These are phyloP conservation scores for Coniochaeta hoffmannii DNA, from an alignment of 2,329 filamentous ascomycete genomes.

Conservation along the genomic window DNA sequence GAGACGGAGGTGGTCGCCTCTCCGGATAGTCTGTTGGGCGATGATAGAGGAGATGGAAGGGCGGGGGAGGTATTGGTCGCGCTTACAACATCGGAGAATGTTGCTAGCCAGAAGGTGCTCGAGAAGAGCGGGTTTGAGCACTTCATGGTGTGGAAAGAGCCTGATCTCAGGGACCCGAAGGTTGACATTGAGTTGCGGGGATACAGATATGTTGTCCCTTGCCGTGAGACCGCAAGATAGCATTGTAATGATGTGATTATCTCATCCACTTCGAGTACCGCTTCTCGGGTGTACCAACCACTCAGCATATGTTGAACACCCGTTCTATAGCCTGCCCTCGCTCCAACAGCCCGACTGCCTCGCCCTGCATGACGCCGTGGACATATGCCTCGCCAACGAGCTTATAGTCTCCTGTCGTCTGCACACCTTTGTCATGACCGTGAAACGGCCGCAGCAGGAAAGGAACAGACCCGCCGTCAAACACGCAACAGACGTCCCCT, in stretches of 20 bases:
- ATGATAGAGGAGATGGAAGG: conserved; percentile 14
- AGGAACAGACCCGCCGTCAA: background rate
- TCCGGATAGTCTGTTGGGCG: conserved; percentile 22
- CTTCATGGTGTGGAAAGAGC: conserved; percentile 23
- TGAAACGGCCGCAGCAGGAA: background rate
- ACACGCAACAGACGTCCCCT: background rate
- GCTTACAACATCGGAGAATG: conserved; percentile 40
- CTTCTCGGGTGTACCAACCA: background rate
- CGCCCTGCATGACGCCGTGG: background rate
- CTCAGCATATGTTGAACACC: background rate
- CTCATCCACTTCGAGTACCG: no score
- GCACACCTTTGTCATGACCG: background rate
- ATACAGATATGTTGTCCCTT: background rate
- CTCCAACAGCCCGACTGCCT: background rate
- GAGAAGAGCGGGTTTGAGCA: conserved; percentile 46
- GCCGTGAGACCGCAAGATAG: background rate
- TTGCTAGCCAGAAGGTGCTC: conserved; percentile 47
- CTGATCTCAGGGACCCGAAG: background rate
- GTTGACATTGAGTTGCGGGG: background rate
- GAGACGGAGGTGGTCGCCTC: conserved; percentile 35
- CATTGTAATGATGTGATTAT: no score
- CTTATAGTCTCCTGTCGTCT: background rate
- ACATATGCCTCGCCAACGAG: background rate
- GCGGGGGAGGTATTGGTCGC: conserved; percentile 36
- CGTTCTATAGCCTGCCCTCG: background rate